Base-by-base conservation (phyloP, 257 asterid genomes). In the Orobanche coerulescens region DNA sequence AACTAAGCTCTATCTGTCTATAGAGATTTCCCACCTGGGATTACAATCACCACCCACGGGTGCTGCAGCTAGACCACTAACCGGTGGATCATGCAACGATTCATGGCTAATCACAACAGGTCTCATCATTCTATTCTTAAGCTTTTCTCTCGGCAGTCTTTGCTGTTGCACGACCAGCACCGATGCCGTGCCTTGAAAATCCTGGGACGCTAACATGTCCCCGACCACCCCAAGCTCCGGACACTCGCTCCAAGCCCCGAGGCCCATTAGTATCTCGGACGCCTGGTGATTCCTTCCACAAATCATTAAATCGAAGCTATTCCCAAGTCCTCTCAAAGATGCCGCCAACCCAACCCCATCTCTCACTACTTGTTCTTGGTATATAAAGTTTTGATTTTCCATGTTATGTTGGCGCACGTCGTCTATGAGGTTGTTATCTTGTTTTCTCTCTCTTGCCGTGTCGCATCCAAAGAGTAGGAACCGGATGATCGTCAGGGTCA, bases 141-240 rank as follows among this genome's bases (percentile, higher is more conserved):
- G 42, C 67, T 79, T 82, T 1, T 78, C 83, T n/a, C 78, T 81
- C 1, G 68, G 67, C 8, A 74, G 5, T 36, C 71, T 78, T 60
- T 90, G 95, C 66, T 89, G 97, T 44, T 87, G 95, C 70, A 90
- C 75, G 69, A 87, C 97, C 78, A 90, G 73, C 55, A 90, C 74
- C 0, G 97, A 87, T 2, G 97, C 79, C 3, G 82, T 75, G 57
- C 76, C 71, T 0, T 80, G 76, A 5, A 76, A 67, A 61, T 90
- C 97, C 20, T 77, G 36, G 16, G 89, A 81, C 3, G 97, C 82
- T 43, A 90, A 40, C 2, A 90, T 65, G 33, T 90, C 97, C 7
- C 94, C 97, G 4, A 90, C 75, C 5, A 81, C 90, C 12, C 95
- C 95, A 0, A 90, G 88, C 62, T 90, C 97, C 3, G 90, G 87